phyloP scores from a whole-genome alignment of 1,284 basidiomycete species.

The Trametes pubescens region DNA sequence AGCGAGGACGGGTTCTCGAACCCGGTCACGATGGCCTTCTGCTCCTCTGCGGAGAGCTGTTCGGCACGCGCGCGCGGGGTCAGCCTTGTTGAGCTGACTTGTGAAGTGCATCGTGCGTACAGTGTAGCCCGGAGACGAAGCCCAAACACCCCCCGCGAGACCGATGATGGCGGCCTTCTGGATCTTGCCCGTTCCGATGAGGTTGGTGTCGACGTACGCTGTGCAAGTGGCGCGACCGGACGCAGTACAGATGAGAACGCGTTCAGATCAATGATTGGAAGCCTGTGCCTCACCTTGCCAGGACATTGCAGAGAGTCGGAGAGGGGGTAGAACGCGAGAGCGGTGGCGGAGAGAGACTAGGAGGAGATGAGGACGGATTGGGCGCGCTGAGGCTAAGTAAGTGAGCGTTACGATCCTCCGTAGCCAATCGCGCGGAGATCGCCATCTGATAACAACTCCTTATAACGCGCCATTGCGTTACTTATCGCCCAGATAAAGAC shows the following conservation, averaged over 20 bases:
- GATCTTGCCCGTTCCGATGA: constrained; percentile 83
- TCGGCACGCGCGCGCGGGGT: neutral
- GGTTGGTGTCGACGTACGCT: constrained; percentile 91
- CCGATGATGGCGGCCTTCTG: constrained; percentile 87
- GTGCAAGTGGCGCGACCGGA: constrained; percentile 18
- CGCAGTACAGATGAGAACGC: constrained; percentile 1
- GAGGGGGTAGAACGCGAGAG: constrained; percentile 8
- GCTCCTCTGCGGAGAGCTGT: constrained; percentile 81
- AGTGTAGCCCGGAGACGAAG: constrained; percentile 73
- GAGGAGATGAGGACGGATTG: constrained; percentile 24
- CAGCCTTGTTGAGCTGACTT: neutral
- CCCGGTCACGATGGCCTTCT: constrained; percentile 68
- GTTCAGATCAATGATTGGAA: neutral
- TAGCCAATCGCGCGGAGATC: constrained; percentile 36
- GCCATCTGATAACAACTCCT: constrained; percentile 37
- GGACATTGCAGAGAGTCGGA: constrained; percentile 41
- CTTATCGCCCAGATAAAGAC: constrained; percentile 2
- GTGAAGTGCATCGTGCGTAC: constrained; percentile 53
- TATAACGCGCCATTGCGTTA: constrained; percentile 5
- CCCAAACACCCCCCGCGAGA: constrained; percentile 90
- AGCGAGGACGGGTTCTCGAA: constrained; percentile 57
- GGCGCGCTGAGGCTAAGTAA: constrained; percentile 19
- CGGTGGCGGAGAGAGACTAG: constrained; percentile 6
- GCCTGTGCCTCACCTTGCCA: constrained; percentile 46
- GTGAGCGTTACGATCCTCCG: constrained; percentile 16